A percentile compares a stretch with the other conserved stretches of the same genome.
Conservation (phyloP, 371 early-diverging fungal genomes). For the Dinochytrium kinnereticum region DNA sequence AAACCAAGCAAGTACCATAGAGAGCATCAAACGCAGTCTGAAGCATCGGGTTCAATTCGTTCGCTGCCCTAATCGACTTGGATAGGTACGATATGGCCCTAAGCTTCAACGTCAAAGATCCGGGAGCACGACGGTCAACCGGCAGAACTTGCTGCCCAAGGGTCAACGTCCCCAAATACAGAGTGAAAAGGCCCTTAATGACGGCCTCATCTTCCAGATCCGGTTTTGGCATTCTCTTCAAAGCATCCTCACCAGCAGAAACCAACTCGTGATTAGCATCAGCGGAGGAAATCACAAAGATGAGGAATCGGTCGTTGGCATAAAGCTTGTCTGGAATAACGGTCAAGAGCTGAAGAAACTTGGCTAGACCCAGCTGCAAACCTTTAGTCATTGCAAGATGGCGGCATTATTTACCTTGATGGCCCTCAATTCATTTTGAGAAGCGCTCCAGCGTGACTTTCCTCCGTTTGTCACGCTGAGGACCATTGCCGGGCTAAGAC, state of each 20-base stretch:
- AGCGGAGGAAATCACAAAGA: slow-evolving; percentile 67
- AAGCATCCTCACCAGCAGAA: slow-evolving; percentile 74
- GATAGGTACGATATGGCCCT: slow-evolving; percentile 64
- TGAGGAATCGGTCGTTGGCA: slow-evolving; percentile 54
- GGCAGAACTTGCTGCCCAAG: no score
- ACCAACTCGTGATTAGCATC: slow-evolving; percentile 72
- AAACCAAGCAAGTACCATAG: slow-evolving; percentile 57
- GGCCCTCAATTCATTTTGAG: slow-evolving; percentile 49
- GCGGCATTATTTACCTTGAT: slow-evolving; percentile 43
- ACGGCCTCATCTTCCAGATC: slow-evolving; percentile 58
- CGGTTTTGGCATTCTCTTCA: slow-evolving; percentile 57
- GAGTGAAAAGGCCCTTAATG: slow-evolving; percentile 64
- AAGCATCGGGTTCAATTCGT: slow-evolving; percentile 66
- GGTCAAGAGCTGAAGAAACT: slow-evolving; percentile 55
- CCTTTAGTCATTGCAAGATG: neutral
- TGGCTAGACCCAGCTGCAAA: slow-evolving; percentile 48
- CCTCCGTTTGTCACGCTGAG: slow-evolving; percentile 67
- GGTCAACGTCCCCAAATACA: slow-evolving; percentile 62
- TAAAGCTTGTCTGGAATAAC: slow-evolving; percentile 55
- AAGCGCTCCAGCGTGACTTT: slow-evolving; percentile 64
- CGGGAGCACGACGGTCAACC: no score
- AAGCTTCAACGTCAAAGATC: no score
- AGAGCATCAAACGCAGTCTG: slow-evolving; percentile 82
- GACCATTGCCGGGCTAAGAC: slow-evolving; percentile 62
- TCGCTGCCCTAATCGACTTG: slow-evolving; percentile 70